Evolutionary conservation across 1,284 basidiomycete genomes (phyloP), one percentile per base, ranked within the genome.

Genomic region (Ganoderma lucidum): DNA sequence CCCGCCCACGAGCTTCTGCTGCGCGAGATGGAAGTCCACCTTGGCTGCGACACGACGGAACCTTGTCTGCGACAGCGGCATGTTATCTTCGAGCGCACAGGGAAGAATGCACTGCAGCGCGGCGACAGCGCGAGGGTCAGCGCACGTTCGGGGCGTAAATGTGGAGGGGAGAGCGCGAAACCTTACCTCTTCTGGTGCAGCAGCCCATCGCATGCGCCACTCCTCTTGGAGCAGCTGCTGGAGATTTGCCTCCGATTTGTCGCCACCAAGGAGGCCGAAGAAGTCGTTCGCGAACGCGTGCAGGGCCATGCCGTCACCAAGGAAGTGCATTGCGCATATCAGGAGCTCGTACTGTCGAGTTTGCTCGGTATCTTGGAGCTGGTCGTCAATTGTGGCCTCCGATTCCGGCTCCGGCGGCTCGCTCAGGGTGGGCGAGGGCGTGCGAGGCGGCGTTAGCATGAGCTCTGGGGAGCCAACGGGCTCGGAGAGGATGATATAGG

Each of bases 271-370:
- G 6, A 94, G 80, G 12, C 78, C 74, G 77, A 93, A 90, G 76
- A 94, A 88, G 73, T 94, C 90, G 76, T 93, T 91, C 14, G 90
- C 90, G 70, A 90, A 90, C 67, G 85, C 83, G 78, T 95, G 93
- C 19, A 94, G 83, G 2, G 93, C 92, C 88, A 93, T 93, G 35
- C 92, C 92, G 76, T 95, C 93, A 10, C 92, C 92, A 51, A 94
- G 78, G 78, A 89, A 94, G 75, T 94, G 93, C 12, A 90, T 86
- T 3, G 91, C 89, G 74, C 89, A 89, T 41, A 94, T 85, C 62
- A 92, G 79, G 62, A 91, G 77, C 75, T 93, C 86, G 74, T 83
- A 88, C 51, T 85, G 71, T 15, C 48, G 78, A 1, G 72, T 73
- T 14, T 66, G 65, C 48, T 74, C 72, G 45, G 51, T 63, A 14